A percentile compares a stretch with the other conserved stretches of the same genome.
These are phyloP conservation scores for Vitis hybrid DNA, from an alignment of 177 flowering plant genomes.

Conservation along the genomic window DNA sequence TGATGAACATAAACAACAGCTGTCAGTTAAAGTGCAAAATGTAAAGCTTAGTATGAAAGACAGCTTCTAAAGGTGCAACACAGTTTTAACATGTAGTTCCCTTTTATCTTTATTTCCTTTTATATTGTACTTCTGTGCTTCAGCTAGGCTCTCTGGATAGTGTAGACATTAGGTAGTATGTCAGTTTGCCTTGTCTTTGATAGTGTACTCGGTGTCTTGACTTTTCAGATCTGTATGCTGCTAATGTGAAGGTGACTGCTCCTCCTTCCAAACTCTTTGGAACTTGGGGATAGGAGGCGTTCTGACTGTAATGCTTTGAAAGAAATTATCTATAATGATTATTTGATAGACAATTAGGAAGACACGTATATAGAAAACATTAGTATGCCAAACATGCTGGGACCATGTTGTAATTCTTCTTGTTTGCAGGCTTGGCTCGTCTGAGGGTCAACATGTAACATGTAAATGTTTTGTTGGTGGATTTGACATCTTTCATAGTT, in stretches of 20 bases:
- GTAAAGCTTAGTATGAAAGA: constrained; percentile 68
- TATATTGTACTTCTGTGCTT: background rate
- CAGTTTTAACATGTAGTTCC: constrained; percentile 15
- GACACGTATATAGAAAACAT: background rate
- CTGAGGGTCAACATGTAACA: background rate
- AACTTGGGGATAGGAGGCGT: background rate
- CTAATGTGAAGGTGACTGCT: background rate
- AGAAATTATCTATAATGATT: background rate
- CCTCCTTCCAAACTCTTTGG: background rate
- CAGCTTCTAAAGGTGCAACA: constrained; percentile 29
- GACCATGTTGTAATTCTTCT: background rate
- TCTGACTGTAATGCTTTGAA: background rate
- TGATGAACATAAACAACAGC: constrained; percentile 64
- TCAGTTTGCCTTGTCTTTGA: background rate
- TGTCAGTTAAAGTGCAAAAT: constrained; percentile 71
- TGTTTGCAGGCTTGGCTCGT: too few relatives aligned
- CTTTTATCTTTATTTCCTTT: background rate
- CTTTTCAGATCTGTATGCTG: constrained; percentile 4
- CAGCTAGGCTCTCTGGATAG: constrained; percentile 2
- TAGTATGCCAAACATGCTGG: background rate
- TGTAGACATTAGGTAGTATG: constrained; percentile 5
- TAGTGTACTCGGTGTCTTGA: constrained; percentile 5
- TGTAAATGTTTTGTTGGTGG: background rate
- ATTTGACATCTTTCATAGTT: background rate
- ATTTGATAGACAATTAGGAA: background rate